These are phyloP conservation scores for Globisporangium emineosum DNA, from an alignment of 352 stramenopile genomes.

Conservation along the genomic window DNA sequence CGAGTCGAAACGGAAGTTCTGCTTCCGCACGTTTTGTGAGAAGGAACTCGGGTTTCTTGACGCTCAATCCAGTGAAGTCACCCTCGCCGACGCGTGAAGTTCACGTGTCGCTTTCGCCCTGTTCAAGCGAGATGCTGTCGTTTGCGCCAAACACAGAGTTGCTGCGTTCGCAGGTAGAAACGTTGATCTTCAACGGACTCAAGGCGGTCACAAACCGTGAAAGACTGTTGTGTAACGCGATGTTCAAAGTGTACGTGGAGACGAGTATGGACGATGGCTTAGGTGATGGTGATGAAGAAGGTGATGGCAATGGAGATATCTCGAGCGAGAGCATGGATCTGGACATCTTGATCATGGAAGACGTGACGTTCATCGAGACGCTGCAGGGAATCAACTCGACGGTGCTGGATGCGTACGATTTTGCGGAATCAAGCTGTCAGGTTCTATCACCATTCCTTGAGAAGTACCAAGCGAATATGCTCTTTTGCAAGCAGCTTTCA, in stretches of 20 bases:
- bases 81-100: slow-evolving; percentile 8
- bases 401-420: slow-evolving; percentile 49
- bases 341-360: slow-evolving; percentile 81
- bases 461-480: slow-evolving; percentile 71
- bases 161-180: slow-evolving; percentile 68
- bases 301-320: slow-evolving; percentile 26
- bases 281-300: slow-evolving; percentile 34
- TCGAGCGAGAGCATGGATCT: slow-evolving; percentile 56
- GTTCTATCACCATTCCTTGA: slow-evolving; percentile 70
- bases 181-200: slow-evolving; percentile 62
- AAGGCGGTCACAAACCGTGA: slow-evolving; percentile 64
- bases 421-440: slow-evolving; percentile 46
- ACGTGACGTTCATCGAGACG: slow-evolving; percentile 51
- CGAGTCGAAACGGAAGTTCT: not conserved
- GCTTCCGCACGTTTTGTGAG: slow-evolving; percentile 11
- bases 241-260: slow-evolving; percentile 70
- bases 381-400: slow-evolving; percentile 50
- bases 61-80: slow-evolving; percentile 9
- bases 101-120: not conserved
- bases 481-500: slow-evolving; percentile 43
- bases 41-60: slow-evolving; percentile 22
- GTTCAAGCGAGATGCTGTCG: slow-evolving; percentile 32
- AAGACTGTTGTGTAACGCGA: slow-evolving; percentile 52
- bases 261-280: slow-evolving; percentile 44
- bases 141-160: slow-evolving; percentile 50